Base-by-base conservation (phyloP, 1,284 basidiomycete genomes). In the Cryptococcus deneoformans region DNA sequence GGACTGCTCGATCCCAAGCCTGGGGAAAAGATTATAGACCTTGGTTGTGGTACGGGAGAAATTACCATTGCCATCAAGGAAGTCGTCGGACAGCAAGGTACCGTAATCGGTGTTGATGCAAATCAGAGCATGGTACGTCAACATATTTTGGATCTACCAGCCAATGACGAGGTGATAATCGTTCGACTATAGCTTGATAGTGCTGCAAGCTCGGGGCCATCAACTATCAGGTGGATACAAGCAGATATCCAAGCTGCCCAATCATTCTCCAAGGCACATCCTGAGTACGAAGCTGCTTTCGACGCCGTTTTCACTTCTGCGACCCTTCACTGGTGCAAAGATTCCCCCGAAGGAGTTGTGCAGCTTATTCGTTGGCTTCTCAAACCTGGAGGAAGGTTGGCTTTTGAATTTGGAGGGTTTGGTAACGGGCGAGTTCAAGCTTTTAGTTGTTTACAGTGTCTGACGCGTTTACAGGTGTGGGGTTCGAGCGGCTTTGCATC, bases 41-140 rank as follows among this genome's bases (percentile, higher is more conserved):
- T 92, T 43, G 90, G 90, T 3, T 92, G 90, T 68, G 90, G 90
- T 5, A 89, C 85, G 46, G 90, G 89, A 0, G 87, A 92, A 64
- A 75, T 92, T 12, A 88, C 88, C 0, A 63, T 82, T 45, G 77
- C 81, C 57, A 79, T 92, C 46, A 79, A 82, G 51, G 67, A 80
- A 9, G 66, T 80, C 8, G 86, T 90, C 0, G 82, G 83, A 12
- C 60, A 62, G 7, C 72, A 77, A 0, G 89, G 89, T 0, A 42
- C 79, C 5, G 83, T 89, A 2, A 79, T 87, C 2, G 90, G 87
- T 0, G 77, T 87, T 7, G 90, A 92, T 72, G 79, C 80, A 20
- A 90, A 85, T 62, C 78, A 83, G 56, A 84, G 82, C 61, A 91
- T 91, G 89, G 88, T 88, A 60, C 54, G 82, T 72, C 4, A 7